A percentile compares a stretch with the other conserved stretches of the same genome.
These are phyloP conservation scores for Linum usitatissimum DNA, from an alignment of 345 rosid genomes.

Conservation along the genomic window DNA sequence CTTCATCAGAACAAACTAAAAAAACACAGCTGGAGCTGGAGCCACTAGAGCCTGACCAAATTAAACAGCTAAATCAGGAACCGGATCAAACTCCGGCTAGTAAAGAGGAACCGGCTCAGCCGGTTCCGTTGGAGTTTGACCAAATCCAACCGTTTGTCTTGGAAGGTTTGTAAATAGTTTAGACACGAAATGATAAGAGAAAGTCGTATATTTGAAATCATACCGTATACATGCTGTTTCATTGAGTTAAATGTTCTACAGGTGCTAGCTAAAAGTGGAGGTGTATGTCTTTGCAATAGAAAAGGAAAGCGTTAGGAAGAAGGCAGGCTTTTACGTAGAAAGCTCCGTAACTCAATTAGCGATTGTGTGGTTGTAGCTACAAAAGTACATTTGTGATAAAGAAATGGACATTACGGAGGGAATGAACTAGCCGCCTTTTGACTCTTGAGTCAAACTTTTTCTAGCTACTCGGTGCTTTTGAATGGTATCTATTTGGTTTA, in stretches of 20 bases:
- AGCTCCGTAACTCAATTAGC: too few relatives aligned
- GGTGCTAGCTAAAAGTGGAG: constrained; percentile 57
- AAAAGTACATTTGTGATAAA: too few relatives aligned
- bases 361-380: too few relatives aligned
- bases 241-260: constrained; percentile 44
- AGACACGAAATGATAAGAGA: constrained; percentile 10
- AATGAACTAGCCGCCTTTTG: too few relatives aligned
- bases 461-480: too few relatives aligned
- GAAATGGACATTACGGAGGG: too few relatives aligned
- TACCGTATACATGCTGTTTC: constrained; percentile 19
- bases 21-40: constrained; percentile 32
- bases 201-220: constrained; percentile 1
- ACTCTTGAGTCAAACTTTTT: too few relatives aligned
- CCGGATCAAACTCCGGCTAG: background rate
- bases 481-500: too few relatives aligned
- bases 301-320: constrained; percentile 15
- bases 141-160: constrained; percentile 63
- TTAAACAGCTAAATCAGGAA: constrained; percentile 27
- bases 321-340: background rate
- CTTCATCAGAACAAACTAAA: constrained; percentile 20
- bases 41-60: constrained; percentile 27
- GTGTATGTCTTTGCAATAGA: constrained; percentile 29
- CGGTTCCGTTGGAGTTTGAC: constrained; percentile 25
- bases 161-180: constrained; percentile 54
- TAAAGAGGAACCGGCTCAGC: constrained; percentile 14